Base-by-base conservation (phyloP, 495 filamentous ascomycete genomes). In the Hypoxylon crocopeplum region DNA sequence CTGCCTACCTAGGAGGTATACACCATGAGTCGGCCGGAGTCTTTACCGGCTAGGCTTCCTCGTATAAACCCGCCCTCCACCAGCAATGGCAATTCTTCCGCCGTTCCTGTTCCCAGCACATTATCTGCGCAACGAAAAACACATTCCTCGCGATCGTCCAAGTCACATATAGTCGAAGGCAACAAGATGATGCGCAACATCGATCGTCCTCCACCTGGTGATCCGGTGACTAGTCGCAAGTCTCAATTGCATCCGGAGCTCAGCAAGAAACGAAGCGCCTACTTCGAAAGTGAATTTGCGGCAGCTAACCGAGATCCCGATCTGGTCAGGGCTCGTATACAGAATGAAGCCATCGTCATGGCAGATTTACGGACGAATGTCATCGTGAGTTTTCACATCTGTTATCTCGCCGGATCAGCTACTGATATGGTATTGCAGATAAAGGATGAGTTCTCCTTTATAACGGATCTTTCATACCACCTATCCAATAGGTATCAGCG, bases 331-430 rank as follows among this genome's bases (percentile, higher is more conserved):
- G 83, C 88, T 37, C 79, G 83, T 22, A 73, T 91, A 16, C 70
- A 72, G 12, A 84, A 82, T 55, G 83, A 92, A 56, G 86, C 90
- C 13, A 77, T 88, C 46, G 82, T 97, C 48, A 80, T 90, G 49
- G 89, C 87, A 29, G 91, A 97, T 69, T 71, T 98, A 24, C 87
- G 84, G 66, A 91, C 90, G n/a, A 97, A 94, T 17, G 55, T 71
- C 17, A 68, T 66, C 15, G 63, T 66, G 36, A 46, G 56, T 36
- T 34, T 38, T 37, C 30, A 15, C 22, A 17, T 12, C 17, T 12
- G 15, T 7, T 13, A 22, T 13, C 24, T 16, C 12, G 25, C 8
- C 29, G 21, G 8, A 27, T 22, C 20, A 11, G 5, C 12, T 24
- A 11, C 46, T 63, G 7, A 63, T 32, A 17, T 32, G 15, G 32